Base-by-base conservation (phyloP, 495 filamentous ascomycete species). In the Margaritispora aquatica region DNA sequence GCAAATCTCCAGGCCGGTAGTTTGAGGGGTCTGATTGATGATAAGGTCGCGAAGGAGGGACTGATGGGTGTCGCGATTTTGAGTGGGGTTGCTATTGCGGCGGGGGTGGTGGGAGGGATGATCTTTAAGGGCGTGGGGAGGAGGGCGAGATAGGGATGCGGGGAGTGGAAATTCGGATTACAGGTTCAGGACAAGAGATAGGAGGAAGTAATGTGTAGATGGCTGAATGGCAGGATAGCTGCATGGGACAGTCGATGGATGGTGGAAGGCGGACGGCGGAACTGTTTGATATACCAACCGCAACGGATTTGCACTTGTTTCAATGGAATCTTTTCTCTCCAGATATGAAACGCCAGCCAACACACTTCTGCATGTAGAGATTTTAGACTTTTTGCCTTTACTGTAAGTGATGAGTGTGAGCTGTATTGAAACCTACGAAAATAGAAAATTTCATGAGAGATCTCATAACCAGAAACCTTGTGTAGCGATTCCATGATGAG, bases 1-100 rank as follows among this genome's bases (percentile, higher is more conserved):
- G 84, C 75, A 26, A 98, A 97, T 71, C 69, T 96, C 61, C 94
- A 98, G 70, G 92, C 94, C 20, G 77, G 80, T 24, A 95, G 93
- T 73, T 75, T 98, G 68, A 83, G 87, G 63, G 75, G 81, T 24
- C 73, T 97, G 70, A 96, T 98, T 66, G 92, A 97, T 69, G 94
- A 98, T 64, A 96, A 92, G 73, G 94, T 98, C 59, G 86, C 90
- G 41, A 93, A 85, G 78, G 94, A 98, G 73, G 95, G 94, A 1
- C 66, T 98, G 61, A 76, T 97, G 77, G 94, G 94, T 26, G 90
- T 96, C 60, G 94, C 94, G n/a, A 97, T 98, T 71, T 83, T 97
- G 48, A 91, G 94, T 60, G 94, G 94, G 38, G 79, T 97, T 53
- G 92, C 93, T 44, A 85, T 97, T 62, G 92, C 90, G 9, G 94